Evolutionary conservation across 2,329 filamentous ascomycete species (phyloP).

Genomic region (Trichoderma simmonsii): DNA sequence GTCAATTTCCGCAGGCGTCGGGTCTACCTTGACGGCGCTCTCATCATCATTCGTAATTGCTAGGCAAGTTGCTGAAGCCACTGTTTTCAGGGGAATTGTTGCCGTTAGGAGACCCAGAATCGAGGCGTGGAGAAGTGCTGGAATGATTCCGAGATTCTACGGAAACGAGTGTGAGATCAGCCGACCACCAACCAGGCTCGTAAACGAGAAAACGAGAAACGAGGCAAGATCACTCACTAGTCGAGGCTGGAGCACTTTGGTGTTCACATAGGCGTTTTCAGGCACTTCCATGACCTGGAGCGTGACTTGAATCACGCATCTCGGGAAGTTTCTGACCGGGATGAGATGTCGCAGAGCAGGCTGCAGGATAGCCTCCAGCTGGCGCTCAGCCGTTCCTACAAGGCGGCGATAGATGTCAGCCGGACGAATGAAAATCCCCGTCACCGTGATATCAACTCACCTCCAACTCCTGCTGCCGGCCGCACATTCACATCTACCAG

Average conservation of each 20-base stretch:
- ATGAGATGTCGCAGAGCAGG: slow-evolving; percentile 71
- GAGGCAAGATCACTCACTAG: slow-evolving; percentile 45
- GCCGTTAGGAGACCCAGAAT: slow-evolving; percentile 77
- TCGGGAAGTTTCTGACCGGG: slow-evolving; percentile 70
- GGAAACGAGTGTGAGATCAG: slow-evolving; percentile 17
- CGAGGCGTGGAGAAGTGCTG: slow-evolving; percentile 76
- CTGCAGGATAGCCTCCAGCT: slow-evolving; percentile 75
- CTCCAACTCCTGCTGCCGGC: slow-evolving; percentile 79
- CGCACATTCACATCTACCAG: slow-evolving; percentile 86
- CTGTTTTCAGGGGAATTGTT: slow-evolving; percentile 73
- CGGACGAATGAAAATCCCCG: neutral
- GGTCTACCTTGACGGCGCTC: slow-evolving; percentile 51
- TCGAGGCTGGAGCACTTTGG: slow-evolving; percentile 57
- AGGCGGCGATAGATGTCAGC: neutral
- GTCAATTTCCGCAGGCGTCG: slow-evolving; percentile 60
- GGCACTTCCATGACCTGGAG: slow-evolving; percentile 72
- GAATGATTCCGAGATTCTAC: slow-evolving; percentile 75
- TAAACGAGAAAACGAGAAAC: neutral
- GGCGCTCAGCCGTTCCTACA: slow-evolving; percentile 68
- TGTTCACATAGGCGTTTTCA: slow-evolving; percentile 61
- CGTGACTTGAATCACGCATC: slow-evolving; percentile 75
- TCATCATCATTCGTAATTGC: slow-evolving; percentile 44
- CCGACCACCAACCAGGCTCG: neutral
- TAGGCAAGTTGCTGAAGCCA: slow-evolving; percentile 63
- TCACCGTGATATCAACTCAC: slow-evolving; percentile 40